Evolutionary conservation across 306 rosid species (phyloP), one percentile per base, ranked within the genome.

Genomic region (Acacia crassicarpa): DNA sequence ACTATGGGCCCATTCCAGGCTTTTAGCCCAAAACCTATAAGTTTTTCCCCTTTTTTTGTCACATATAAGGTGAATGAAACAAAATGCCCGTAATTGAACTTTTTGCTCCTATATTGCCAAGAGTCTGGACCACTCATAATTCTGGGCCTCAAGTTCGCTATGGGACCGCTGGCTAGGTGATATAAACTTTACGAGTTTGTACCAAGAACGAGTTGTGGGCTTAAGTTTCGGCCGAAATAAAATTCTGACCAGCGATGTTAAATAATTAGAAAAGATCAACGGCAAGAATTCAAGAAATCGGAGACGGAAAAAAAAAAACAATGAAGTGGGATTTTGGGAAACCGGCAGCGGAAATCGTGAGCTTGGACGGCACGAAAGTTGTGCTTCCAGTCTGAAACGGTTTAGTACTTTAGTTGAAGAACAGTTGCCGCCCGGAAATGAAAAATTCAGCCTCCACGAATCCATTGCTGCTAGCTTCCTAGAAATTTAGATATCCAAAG

Each of bases 351-450:
- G 35, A 59, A 59, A 9, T 38, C 48, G 15, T 48, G 69, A 62
- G 76, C 79, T 80, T 83, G 84, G 59, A 25, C 51, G 65, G 69
- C 74, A 85, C 25, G 74, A 68, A 86, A 56, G 5, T 6, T 13
- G 38, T 27, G 13, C 40, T 56, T 25, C 62, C 9, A 9, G 13
- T 56, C 23, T 19, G 25, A 44, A 27, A 10, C 16, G 8, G 41
- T 38, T 38, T 6, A 38, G 41, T 38, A 38, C 14, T 67, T 27
- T 40, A 35, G 46, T 35, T 33, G 46, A 67, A 68, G 51, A 16
- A 32, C 23, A 33, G 2, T 80, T 78, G 48, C 62, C 68, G 46
- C 66, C 23, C 59, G 48, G 61, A 25, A 53, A 48, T 74, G 35
- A 68, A 32, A 51, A 11, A 20, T 22, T 54, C 38, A 46, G 4